Evolutionary conservation across 768 basidiomycete genomes (phyloP).

Genomic region (Ephemerocybe angulata): DNA sequence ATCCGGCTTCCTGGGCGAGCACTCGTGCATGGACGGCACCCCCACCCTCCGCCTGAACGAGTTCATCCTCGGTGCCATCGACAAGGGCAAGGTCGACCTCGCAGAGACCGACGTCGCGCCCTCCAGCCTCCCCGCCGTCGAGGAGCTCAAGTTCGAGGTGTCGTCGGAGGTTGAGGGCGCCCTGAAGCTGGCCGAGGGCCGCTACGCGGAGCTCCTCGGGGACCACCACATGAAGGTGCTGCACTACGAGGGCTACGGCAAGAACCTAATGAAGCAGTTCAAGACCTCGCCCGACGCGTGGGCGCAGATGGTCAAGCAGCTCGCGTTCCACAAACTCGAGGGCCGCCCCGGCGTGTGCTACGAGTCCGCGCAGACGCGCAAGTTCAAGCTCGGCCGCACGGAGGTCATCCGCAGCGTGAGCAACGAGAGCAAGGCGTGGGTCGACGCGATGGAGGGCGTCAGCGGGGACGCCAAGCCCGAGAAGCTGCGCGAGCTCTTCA

Average conservation of each 20-base stretch:
- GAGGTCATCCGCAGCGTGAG: conserved; percentile 91
- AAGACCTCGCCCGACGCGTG: conserved; percentile 90
- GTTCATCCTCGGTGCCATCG: conserved; percentile 78
- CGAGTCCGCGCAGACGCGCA: conserved; percentile 92
- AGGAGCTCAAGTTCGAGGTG: conserved; percentile 69
- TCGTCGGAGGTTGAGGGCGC: conserved; percentile 49
- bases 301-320: conserved; percentile 93
- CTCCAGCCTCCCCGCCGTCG: conserved; percentile 50
- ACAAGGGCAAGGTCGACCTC: conserved; percentile 69
- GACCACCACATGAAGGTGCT: conserved; percentile 80
- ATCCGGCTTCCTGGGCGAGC: conserved; percentile 88
- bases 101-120: conserved; percentile 40
- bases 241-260: conserved; percentile 88
- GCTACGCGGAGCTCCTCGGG: conserved; percentile 73
- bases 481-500: conserved; percentile 64
- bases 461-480: conserved; percentile 32
- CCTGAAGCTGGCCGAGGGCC: conserved; percentile 55
- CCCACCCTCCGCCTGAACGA: conserved; percentile 95
- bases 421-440: conserved; percentile 80
- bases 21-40: conserved; percentile 91
- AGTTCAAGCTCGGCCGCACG: conserved; percentile 85
- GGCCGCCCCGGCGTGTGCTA: conserved; percentile 78
- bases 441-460: conserved; percentile 79
- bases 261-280: conserved; percentile 76
- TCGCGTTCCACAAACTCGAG: conserved; percentile 88